Evolutionary conservation across 108 stramenopile genomes (phyloP), one percentile per base, ranked within the genome.

Genomic region (Nitzschia sp.): DNA sequence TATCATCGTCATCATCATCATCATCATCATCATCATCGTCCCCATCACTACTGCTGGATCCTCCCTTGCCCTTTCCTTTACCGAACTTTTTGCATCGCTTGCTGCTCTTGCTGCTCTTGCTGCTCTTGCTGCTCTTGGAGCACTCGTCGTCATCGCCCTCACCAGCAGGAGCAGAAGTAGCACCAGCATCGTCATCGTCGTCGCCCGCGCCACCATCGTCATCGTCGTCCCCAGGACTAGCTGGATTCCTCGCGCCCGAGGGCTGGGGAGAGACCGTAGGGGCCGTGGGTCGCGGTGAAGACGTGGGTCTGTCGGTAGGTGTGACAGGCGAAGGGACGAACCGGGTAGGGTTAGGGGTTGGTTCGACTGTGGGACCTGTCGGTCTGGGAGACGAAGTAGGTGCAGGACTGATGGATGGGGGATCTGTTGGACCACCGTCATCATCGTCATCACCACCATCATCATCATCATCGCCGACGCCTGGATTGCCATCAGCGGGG

Each of bases 201-300:
- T 13, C 31, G 2, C 9, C 32, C 6, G 38, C 38, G n/a, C n/a
- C 53, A 53, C 53, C 26, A 23, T n/a, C 15, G 1, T 19, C 1
- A 23, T 28, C n/a, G 29, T 13, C 31, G 2, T 13, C 32, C 6
- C 9, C 38, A 41, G 38, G 38, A 13, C 13, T 13, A 41, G 9
- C 13, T 41, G 13, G 9, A 41, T 6, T 6, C 38, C 38, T 32
- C 13, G 38, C 38, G 1, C 32, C 33, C 17, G 57, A 34, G 13
- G 57, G 57, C n/a, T 1, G 11, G 11, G 57, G 57, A 13, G 57
- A 58, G 15, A 58, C 30, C 13, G 57, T 58, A 15, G 57, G 57
- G 13, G 30, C 57, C 15, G 57, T 58, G 33, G 57, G 57, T 31
- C 33, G 3, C 15, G 57, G 57, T 29, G 57, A 29, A 34, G 15